Evolutionary conservation across 306 rosid genomes (phyloP).

Genomic region (Glycine tomentella): DNA sequence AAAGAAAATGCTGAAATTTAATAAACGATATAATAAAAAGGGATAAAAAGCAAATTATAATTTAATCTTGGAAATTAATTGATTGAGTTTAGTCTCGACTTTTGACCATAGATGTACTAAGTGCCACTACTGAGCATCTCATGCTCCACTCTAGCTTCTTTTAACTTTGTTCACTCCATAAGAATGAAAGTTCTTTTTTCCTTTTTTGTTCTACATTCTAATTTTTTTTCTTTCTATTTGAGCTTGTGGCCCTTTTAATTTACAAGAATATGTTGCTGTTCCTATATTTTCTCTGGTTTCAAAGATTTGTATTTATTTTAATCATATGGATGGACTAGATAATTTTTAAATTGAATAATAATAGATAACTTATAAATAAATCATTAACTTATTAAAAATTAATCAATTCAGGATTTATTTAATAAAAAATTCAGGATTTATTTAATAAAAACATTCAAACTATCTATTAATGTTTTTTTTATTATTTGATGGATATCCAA

Average conservation of each 20-base stretch:
- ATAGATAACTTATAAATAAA: no score
- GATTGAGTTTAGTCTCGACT: constrained; percentile 47
- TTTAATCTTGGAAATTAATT: constrained; percentile 18
- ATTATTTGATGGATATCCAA: no score
- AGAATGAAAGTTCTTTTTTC: neutral
- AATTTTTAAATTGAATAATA: neutral
- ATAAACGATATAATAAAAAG: neutral
- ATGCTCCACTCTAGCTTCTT: constrained; percentile 45
- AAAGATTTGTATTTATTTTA: neutral
- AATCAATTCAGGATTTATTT: neutral
- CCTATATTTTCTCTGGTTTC: neutral
- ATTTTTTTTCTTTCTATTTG: neutral
- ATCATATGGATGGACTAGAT: no score
- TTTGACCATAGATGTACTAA: constrained; percentile 45
- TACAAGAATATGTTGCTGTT: no score
- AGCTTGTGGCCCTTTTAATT: neutral
- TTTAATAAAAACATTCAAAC: no score
- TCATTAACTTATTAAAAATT: no score
- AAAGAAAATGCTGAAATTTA: neutral
- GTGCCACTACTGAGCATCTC: constrained; percentile 61
- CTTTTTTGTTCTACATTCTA: neutral
- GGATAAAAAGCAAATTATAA: neutral
- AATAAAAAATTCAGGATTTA: no score
- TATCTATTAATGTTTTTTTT: no score
- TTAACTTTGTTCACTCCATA: constrained; percentile 37